Evolutionary conservation across 1,284 basidiomycete species (phyloP).

Genomic region (Cutaneotrichosporon sp.): DNA sequence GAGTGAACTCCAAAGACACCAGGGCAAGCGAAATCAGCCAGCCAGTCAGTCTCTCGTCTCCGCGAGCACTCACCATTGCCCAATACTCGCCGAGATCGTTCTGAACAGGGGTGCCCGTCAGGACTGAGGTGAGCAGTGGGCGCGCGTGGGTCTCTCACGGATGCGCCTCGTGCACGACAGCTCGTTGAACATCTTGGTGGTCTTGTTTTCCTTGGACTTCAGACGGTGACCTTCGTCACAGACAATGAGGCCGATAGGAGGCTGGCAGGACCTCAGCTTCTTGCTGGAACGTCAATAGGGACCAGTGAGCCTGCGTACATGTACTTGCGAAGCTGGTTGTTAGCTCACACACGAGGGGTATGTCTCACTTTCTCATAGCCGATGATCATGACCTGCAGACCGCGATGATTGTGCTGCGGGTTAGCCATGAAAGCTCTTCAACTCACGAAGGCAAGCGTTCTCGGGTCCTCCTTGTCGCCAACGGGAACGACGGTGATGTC

Average conservation of each 20-base stretch:
- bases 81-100: slow-evolving; percentile 96
- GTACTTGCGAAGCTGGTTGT: slow-evolving; percentile 66
- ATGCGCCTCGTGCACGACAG: slow-evolving; percentile 73
- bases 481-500: slow-evolving; percentile 66
- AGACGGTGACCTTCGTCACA: slow-evolving; percentile 98
- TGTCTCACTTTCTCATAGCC: slow-evolving; percentile 75
- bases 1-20: slow-evolving; percentile 71
- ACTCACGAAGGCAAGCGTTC: slow-evolving; percentile 72
- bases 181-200: slow-evolving; percentile 81
- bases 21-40: slow-evolving; percentile 94
- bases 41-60: not conserved
- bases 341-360: not conserved
- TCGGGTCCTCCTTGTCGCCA: slow-evolving; percentile 68
- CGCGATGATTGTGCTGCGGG: slow-evolving; percentile 59
- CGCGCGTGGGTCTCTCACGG: slow-evolving; percentile 40
- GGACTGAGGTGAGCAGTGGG: slow-evolving; percentile 57
- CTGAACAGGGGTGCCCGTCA: slow-evolving; percentile 97
- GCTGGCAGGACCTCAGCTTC: slow-evolving; percentile 55
- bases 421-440: slow-evolving; percentile 54
- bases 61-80: slow-evolving; percentile 68
- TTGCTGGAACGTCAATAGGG: slow-evolving; percentile 37
- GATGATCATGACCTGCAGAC: slow-evolving; percentile 82
- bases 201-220: slow-evolving; percentile 88
- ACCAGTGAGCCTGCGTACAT: slow-evolving; percentile 59
- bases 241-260: slow-evolving; percentile 87